Evolutionary conservation across 257 asterid genomes (phyloP), one percentile per base, ranked within the genome.

Genomic region (Solanum lycopersicoides): DNA sequence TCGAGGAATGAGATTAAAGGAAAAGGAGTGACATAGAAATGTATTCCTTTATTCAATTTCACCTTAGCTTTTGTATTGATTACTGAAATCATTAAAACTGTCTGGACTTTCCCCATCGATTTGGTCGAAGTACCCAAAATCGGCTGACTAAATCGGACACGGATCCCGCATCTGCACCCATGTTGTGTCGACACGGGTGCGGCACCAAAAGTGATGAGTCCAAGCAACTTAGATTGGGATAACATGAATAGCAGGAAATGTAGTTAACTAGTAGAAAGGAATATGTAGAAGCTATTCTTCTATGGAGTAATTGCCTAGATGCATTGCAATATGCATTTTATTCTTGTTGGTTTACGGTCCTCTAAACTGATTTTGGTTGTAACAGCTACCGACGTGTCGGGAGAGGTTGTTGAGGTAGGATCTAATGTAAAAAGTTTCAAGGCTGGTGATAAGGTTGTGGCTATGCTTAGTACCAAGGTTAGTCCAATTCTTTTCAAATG

Each of bases 351-450:
- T 20, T 30, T 47, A 47, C 11, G 1, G 30, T 71, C 28, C 79
- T 65, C 87, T 84, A 3, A 65, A 15, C 14, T 13, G 6, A 73
- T 87, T 75, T 60, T 73, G 63, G 80, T 69, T 88, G 91, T 85
- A 65, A 66, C 89, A 95, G 97, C 90, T 60, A 85, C 91, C 42
- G 97, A 94, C 83, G 95, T 94, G 45, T 93, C 93, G 16, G 98
- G 97, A 86, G 95, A 93, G 88, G 92, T 94, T 13, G 91, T 92
- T 23, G 95, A 92, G 88, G 86, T 90, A 25, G 97, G 98, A 79
- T 69, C 91, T 35, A 90, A 72, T 35, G 94, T 93, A 34, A 84
- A 86, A 66, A 91, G 87, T 66, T 91, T 94, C 91, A 93, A 93
- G 86, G 84, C 88, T 0, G 97, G 97, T 1, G 97, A 95, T 87